These are phyloP conservation scores for Onygena corvina DNA, from an alignment of 2,329 filamentous ascomycete species.

Conservation along the genomic window DNA sequence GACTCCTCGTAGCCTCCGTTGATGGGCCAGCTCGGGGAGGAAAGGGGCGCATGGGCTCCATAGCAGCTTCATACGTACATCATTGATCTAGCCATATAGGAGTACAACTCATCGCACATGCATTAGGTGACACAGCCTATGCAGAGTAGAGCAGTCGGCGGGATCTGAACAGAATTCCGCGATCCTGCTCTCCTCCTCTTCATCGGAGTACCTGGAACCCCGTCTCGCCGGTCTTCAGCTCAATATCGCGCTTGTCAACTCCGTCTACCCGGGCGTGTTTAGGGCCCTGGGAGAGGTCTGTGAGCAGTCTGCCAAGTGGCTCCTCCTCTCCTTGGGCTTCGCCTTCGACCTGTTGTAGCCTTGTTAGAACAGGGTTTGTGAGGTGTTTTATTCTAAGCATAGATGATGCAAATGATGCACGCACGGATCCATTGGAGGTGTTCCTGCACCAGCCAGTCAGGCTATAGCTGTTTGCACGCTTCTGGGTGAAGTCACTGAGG, in stretches of 20 bases:
- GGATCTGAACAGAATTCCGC: not conserved
- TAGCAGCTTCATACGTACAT: not conserved
- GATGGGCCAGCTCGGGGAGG: not conserved
- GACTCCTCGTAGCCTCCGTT: not conserved
- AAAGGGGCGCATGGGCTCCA: not conserved
- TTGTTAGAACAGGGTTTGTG: not conserved
- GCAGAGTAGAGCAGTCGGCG: not conserved
- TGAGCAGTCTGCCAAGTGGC: slow-evolving; percentile 55
- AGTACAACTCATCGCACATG: not conserved
- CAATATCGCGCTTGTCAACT: slow-evolving; percentile 57
- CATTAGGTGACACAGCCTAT: not conserved
- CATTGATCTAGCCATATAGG: not conserved
- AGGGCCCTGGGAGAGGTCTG: slow-evolving; percentile 65
- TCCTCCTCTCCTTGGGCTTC: slow-evolving; percentile 69
- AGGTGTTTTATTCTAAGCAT: not conserved
- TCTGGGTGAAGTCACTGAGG: slow-evolving; percentile 35
- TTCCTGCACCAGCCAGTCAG: slow-evolving; percentile 42
- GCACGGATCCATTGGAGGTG: slow-evolving; percentile 35
- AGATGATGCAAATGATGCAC: slow-evolving; percentile 8
- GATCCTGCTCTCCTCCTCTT: not conserved
- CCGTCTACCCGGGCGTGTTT: slow-evolving; percentile 58
- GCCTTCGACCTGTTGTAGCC: slow-evolving; percentile 58
- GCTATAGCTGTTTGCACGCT: slow-evolving; percentile 31
- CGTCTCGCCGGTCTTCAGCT: slow-evolving; percentile 54
- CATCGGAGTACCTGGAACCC: slow-evolving; percentile 44